A percentile compares a stretch with the other conserved stretches of the same genome.
Conservation (phyloP, 192 early-diverging fungal genomes). For the Coemansia sp. region DNA sequence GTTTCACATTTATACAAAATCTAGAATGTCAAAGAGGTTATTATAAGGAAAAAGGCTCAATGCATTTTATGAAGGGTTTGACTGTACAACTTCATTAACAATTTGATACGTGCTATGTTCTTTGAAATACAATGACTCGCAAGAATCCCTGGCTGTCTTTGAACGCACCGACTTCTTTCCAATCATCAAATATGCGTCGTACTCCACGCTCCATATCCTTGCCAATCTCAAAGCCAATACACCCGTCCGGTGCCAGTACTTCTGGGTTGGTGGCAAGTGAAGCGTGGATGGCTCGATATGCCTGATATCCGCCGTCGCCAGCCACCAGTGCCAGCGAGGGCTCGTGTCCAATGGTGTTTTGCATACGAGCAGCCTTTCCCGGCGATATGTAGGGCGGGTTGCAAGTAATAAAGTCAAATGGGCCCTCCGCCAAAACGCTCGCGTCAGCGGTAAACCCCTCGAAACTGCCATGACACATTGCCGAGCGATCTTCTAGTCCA, state of each 20-base stretch:
- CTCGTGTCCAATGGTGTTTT: conserved; percentile 56
- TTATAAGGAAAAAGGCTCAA: background rate
- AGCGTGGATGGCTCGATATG: conserved; percentile 52
- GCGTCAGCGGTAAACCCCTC: conserved; percentile 34
- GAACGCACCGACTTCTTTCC: conserved; percentile 33
- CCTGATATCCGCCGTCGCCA: conserved; percentile 62
- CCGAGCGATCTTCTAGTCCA: conserved; percentile 25
- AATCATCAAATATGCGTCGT: conserved; percentile 53
- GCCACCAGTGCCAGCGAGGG: conserved; percentile 67
- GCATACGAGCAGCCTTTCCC: conserved; percentile 30
- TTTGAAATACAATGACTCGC: conserved; percentile 58
- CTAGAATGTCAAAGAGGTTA: too few relatives aligned
- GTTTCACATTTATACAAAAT: too few relatives aligned
- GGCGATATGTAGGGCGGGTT: conserved; percentile 72
- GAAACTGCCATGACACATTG: conserved; percentile 51
- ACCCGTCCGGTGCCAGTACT: conserved; percentile 30
- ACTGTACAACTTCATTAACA: background rate
- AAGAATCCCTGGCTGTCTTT: conserved; percentile 59
- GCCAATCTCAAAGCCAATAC: conserved; percentile 60
- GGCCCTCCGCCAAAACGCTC: conserved; percentile 6
- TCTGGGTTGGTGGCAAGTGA: conserved; percentile 26
- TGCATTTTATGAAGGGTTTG: background rate
- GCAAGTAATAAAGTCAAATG: conserved; percentile 66
- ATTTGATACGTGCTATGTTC: background rate
- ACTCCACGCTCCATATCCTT: conserved; percentile 60